phyloP scores from a whole-genome alignment of 768 basidiomycete genomes.

The Russula virescens region DNA sequence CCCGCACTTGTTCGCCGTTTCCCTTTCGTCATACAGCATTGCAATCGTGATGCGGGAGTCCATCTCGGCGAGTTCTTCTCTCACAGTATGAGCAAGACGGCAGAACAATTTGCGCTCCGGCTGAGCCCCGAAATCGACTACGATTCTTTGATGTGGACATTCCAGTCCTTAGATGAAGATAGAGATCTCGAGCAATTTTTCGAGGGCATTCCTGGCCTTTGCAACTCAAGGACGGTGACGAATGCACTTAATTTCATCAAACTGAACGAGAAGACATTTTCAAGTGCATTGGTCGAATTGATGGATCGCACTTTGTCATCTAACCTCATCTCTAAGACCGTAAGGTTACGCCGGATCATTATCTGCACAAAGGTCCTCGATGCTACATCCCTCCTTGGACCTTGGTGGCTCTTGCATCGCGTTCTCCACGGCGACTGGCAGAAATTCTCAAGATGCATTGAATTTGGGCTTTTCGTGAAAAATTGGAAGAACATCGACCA shows the following conservation, averaged over 20 bases:
- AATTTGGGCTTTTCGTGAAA: conserved; percentile 3
- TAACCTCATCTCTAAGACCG: background rate
- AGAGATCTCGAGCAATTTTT: conserved; percentile 12
- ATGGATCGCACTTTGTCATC: conserved; percentile 17
- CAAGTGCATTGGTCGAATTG: background rate
- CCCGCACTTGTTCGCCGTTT: too few species aligned
- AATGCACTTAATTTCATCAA: background rate
- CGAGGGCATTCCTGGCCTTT: conserved; percentile 10
- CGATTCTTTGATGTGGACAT: conserved; percentile 3
- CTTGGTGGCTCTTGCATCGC: conserved; percentile 3
- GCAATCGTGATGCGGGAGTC: background rate
- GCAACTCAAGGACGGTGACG: background rate
- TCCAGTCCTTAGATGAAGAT: conserved; percentile 7
- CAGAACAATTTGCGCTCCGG: background rate
- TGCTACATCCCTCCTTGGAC: conserved; percentile 1
- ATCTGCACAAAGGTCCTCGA: conserved; percentile 7
- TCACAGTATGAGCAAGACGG: background rate
- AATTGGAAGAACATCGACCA: background rate
- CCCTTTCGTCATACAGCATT: background rate
- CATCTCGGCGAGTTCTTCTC: background rate
- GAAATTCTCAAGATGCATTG: background rate
- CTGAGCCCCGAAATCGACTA: background rate
- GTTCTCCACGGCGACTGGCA: conserved; percentile 5
- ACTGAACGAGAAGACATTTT: background rate
- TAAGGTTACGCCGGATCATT: conserved; percentile 9